Base-by-base conservation (phyloP, 768 basidiomycete species). In the Naganishia vaughanmartiniae region DNA sequence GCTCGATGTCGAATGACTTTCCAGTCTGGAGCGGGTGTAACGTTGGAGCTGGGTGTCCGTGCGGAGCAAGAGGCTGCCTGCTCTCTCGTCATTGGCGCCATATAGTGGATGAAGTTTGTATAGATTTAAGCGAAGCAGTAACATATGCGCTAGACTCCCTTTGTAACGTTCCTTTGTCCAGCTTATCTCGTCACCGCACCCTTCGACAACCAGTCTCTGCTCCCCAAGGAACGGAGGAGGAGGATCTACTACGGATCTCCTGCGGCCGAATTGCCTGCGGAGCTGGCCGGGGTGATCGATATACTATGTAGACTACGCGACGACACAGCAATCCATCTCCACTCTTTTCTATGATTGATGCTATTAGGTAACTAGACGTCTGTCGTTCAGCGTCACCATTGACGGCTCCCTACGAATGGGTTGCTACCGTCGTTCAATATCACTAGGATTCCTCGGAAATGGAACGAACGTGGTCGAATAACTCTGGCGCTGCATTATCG, bases 1-100 rank as follows among this genome's bases (percentile, higher is more conserved):
- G 93, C 88, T 28, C 88, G 93, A 72, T 91, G 90, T 83, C 86
- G 95, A 72, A 99, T 98, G 96, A 97, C 95, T 14, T 97, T 87
- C 82, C 89, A 90, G 54, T 84, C 88, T 72, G 93, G 91, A 19
- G 85, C 89, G 74, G 96, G 96, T 11, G 96, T 99, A 21, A 94
- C 93, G 36, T 83, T 99, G 70, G 94, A 98, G 83, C 83, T 99
- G 53, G 85, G 86, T 33, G 94, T 95, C 26, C 88, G 95, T 60
- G 93, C 93, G 65, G 96, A 99, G 81, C 89, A 90, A 82, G 87
- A 90, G 79, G 87, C 87, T 74, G 91, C 88, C 7, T 93, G 91
- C 77, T 85, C 88, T 74, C 86, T 99, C 58, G 92, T 98, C 26
- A 86, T 99, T 70, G 86, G 90, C 42, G 95, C 96, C 55, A 93